These are phyloP conservation scores for Dillenia turbinata DNA, from an alignment of 164 flowering plant genomes.

Conservation along the genomic window DNA sequence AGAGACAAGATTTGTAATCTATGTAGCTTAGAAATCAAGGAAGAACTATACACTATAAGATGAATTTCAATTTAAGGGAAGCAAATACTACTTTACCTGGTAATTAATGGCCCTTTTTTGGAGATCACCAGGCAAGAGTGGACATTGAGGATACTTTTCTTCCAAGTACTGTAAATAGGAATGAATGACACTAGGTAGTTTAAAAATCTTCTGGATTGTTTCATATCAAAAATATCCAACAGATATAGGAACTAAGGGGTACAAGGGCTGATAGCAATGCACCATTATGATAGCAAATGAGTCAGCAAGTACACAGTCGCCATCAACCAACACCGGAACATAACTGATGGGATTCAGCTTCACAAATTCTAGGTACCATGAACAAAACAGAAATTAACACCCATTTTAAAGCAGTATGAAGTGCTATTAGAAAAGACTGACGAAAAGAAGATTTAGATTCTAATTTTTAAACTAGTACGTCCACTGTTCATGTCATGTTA, in stretches of 20 bases:
- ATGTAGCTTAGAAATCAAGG: no score
- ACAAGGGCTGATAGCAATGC: slow-evolving; percentile 1
- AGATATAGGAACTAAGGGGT: background rate
- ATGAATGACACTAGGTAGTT: background rate
- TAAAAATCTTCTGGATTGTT: background rate
- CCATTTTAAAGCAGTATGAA: background rate
- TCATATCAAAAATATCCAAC: background rate
- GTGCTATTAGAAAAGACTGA: no score
- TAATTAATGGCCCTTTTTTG: slow-evolving; percentile 68
- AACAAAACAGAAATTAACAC: background rate
- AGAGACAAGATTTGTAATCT: no score
- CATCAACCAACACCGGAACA: slow-evolving; percentile 83
- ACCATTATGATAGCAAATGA: slow-evolving; percentile 88
- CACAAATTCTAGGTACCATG: slow-evolving; percentile 40
- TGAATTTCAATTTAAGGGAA: no score
- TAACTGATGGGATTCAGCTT: slow-evolving; percentile 71
- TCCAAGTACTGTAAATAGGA: slow-evolving; percentile 46
- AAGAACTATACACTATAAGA: no score
- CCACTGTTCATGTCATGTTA: no score
- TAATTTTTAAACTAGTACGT: no score
- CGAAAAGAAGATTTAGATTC: no score
- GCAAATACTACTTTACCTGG: slow-evolving; percentile 42
- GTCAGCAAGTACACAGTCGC: slow-evolving; percentile 58
- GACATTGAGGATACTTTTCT: slow-evolving; percentile 71
- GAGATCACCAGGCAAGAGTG: slow-evolving; percentile 72